These are phyloP conservation scores for Microstegium vimineum DNA, from an alignment of 176 grass and related monocot genomes.

Conservation along the genomic window DNA sequence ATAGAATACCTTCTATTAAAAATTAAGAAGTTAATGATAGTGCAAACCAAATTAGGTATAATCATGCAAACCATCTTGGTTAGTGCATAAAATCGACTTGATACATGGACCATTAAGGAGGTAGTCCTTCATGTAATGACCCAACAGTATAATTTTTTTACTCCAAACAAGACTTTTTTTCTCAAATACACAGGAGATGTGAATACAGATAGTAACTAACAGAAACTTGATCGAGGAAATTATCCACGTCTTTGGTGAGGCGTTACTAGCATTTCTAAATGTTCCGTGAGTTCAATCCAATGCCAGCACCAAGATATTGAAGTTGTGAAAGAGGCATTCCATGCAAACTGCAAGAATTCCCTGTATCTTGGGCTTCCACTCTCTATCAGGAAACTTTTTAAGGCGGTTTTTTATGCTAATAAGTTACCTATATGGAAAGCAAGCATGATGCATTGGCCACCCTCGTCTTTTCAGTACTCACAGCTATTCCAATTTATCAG, in stretches of 20 bases:
- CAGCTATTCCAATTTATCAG: background rate
- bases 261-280: background rate
- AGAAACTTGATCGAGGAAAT: background rate
- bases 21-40: background rate
- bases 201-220: background rate
- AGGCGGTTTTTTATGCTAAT: background rate
- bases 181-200: slow-evolving; percentile 13
- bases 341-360: background rate
- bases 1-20: slow-evolving; percentile 11
- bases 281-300: background rate
- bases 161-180: background rate
- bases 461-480: background rate
- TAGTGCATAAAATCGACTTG: slow-evolving; percentile 21
- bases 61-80: slow-evolving; percentile 9
- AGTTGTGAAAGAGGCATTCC: background rate
- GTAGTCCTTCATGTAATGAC: background rate
- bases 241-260: background rate
- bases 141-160: background rate
- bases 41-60: background rate
- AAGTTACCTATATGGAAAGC: background rate
- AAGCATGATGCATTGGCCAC: background rate
- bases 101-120: background rate
- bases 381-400: background rate
- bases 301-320: background rate
- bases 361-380: background rate